phyloP scores from a whole-genome alignment of 345 rosid genomes.

The Cardiospermum halicacabum region DNA sequence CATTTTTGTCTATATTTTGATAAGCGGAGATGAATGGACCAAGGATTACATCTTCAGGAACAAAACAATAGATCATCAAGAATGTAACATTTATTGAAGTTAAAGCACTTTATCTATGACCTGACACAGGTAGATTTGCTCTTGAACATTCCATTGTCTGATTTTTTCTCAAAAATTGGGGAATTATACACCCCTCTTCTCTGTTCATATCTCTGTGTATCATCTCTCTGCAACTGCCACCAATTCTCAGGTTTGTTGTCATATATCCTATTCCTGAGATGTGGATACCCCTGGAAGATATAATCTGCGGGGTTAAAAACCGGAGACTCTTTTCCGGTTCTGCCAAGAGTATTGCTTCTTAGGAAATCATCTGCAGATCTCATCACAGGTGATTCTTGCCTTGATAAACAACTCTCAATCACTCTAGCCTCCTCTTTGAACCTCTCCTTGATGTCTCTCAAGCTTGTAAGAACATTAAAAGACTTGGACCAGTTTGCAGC shows the following conservation, averaged over 20 bases:
- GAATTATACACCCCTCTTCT: slow-evolving; percentile 18
- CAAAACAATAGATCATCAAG: no score
- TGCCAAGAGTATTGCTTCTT: slow-evolving; percentile 14
- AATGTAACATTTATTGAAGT: not conserved
- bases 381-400: slow-evolving; percentile 28
- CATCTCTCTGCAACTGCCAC: slow-evolving; percentile 19
- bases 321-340: slow-evolving; percentile 47
- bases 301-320: slow-evolving; percentile 67
- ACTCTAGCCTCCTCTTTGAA: slow-evolving; percentile 79
- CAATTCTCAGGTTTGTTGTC: slow-evolving; percentile 22
- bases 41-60: no score
- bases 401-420: slow-evolving; percentile 58
- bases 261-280: slow-evolving; percentile 41
- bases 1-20: not conserved
- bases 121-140: slow-evolving; percentile 52
- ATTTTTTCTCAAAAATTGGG: slow-evolving; percentile 43
- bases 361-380: slow-evolving; percentile 17
- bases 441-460: slow-evolving; percentile 49
- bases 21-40: no score
- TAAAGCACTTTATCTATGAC: slow-evolving; percentile 15
- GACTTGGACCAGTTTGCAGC: slow-evolving; percentile 25
- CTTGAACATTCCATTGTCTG: slow-evolving; percentile 34
- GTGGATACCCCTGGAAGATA: slow-evolving; percentile 64
- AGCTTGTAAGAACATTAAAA: slow-evolving; percentile 16
- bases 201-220: slow-evolving; percentile 12